Conservation (phyloP, 2,329 filamentous ascomycete species). For the Phialophora expanda region DNA sequence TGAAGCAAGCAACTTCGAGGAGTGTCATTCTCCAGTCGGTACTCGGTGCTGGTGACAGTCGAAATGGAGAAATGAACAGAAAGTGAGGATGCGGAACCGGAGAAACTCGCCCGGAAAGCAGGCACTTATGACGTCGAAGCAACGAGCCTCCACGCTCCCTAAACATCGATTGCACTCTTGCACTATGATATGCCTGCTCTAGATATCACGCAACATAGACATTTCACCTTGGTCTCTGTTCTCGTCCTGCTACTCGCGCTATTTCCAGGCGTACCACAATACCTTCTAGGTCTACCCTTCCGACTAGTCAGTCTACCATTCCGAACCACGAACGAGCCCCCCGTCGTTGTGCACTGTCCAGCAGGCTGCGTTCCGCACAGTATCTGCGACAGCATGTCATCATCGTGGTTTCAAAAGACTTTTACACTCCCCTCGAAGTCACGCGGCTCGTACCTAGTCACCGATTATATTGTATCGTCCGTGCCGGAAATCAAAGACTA, state of each 20-base stretch:
- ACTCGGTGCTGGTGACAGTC: neutral
- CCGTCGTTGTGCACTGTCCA: conserved; percentile 22
- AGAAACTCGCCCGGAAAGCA: conserved; percentile 1
- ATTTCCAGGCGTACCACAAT: conserved; percentile 37
- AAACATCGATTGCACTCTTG: neutral
- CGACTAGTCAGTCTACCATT: conserved; percentile 14
- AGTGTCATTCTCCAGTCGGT: conserved; percentile 8
- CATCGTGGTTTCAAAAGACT: conserved; percentile 80
- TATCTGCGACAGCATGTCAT: conserved; percentile 22
- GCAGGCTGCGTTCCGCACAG: conserved; percentile 22
- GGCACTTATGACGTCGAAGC: conserved; percentile 3
- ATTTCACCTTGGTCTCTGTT: conserved; percentile 32
- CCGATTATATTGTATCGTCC: conserved; percentile 70
- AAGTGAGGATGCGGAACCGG: neutral
- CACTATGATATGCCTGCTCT: conserved; percentile 33
- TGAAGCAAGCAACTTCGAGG: conserved; percentile 26
- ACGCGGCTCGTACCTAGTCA: conserved; percentile 88
- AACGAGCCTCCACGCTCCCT: neutral
- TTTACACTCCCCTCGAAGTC: conserved; percentile 77
- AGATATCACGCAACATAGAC: conserved; percentile 31
- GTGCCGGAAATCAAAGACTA: conserved; percentile 82
- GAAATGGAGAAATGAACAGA: neutral
- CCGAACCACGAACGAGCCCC: neutral
- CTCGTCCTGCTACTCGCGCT: conserved; percentile 32
- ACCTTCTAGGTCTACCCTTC: conserved; percentile 33